Evolutionary conservation across 257 asterid genomes (phyloP), one percentile per base, ranked within the genome.

Genomic region (Euphrasia confusa): DNA sequence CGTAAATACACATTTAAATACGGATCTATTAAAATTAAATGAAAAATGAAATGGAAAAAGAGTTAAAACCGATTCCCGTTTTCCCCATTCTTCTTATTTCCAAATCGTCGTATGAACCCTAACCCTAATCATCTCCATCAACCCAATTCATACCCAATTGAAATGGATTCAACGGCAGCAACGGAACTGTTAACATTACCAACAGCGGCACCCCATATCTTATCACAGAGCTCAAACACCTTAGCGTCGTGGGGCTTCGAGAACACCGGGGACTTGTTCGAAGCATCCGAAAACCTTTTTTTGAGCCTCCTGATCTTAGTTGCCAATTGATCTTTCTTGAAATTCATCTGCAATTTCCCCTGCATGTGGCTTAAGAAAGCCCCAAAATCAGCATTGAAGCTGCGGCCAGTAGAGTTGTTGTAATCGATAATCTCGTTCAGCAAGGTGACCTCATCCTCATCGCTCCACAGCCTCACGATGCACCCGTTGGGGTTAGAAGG

Each of bases 341-440:
- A 67, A 37, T 74, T 83, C 14, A 61, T 74, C 44, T 11, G 57
- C 47, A 83, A 60, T 53, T 78, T 77, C 2, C 75, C 84, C 65
- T 71, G 81, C 0, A 83, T 40, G 55, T 61, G 71, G 4, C 75
- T 72, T 67, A 68, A 58, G 61, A 88, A 75, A 13, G 72, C 88
- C 57, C 60, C 71, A 58, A 69, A 54, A 61, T 88, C 86, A 24
- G 69, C 44, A 44, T 66, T 55, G 32, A 78, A 72, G 15, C 74
- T 79, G 5, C 42, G 3, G 2, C 85, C 87, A 45, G 72, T 77
- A 12, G 32, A 14, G 17, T 63, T 61, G 66, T 61, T 76, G 65
- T 73, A 83, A 7, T 86, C 78, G 61, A 70, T 57, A 72, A 86
- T 75, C 21, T 88, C 87, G 45, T 65, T 74, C 45, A 88, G 69